Percentiles rank a stretch among this genome's conserved stretches.
Conservation (phyloP, 345 rosid genomes). For the Theobroma cacao region DNA sequence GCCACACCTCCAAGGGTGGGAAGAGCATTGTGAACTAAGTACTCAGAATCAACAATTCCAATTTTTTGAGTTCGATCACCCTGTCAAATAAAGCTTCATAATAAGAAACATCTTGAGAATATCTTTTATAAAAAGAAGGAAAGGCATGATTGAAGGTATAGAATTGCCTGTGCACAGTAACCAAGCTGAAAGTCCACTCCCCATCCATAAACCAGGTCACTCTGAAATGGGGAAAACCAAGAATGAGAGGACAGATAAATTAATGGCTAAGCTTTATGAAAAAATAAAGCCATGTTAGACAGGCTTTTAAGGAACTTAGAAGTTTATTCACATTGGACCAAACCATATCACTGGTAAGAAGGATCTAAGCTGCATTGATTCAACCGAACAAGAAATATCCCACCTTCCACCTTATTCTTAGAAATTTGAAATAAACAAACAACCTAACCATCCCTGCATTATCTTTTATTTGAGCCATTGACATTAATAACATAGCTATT, state of each 20-base stretch:
- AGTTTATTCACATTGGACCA: neutral
- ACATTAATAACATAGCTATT: neutral
- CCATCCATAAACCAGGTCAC: conserved; percentile 76
- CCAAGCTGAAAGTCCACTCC: conserved; percentile 78
- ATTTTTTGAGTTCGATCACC: conserved; percentile 65
- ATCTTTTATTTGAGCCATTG: conserved; percentile 1
- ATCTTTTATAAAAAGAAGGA: neutral
- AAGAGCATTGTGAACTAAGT: conserved; percentile 55
- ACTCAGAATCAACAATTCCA: conserved; percentile 80
- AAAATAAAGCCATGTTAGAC: neutral
- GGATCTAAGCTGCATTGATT: conserved; percentile 4
- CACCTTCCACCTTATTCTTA: neutral
- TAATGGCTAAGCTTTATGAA: neutral
- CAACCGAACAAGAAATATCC: neutral
- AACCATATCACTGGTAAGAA: neutral
- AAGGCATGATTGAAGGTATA: neutral
- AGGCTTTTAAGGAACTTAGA: neutral
- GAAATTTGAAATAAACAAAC: neutral
- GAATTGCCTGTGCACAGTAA: conserved; percentile 70
- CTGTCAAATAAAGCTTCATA: conserved; percentile 31
- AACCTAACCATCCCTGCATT: neutral
- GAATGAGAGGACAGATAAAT: neutral
- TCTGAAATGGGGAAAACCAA: conserved; percentile 31
- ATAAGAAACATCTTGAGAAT: neutral
- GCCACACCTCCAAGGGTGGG: conserved; percentile 65